These are phyloP conservation scores for Diaporthe capsici DNA, from an alignment of 2,329 filamentous ascomycete species.

Conservation along the genomic window DNA sequence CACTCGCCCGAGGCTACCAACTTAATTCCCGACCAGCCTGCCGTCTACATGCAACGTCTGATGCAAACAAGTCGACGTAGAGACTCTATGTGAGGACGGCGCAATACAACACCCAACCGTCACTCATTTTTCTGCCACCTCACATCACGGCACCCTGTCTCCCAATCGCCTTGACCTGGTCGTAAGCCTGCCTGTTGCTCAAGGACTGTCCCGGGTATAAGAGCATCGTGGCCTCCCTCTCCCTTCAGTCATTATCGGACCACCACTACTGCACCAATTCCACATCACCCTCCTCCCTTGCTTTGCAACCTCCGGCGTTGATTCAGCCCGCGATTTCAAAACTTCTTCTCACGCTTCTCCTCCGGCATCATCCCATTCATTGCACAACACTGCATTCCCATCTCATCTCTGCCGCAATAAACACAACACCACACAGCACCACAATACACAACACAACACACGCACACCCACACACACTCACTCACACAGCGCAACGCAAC, in stretches of 20 bases:
- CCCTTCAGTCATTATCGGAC: conserved; percentile 30
- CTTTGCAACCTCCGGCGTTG: conserved; percentile 17
- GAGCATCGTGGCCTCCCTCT: conserved; percentile 37
- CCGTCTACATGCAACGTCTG: conserved; percentile 41
- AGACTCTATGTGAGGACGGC: conserved; percentile 35
- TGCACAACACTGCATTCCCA: not conserved
- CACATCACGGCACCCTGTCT: conserved; percentile 20
- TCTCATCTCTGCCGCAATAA: conserved; percentile 7
- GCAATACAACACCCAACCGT: conserved; percentile 35
- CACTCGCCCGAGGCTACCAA: conserved; percentile 40
- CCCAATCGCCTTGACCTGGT: conserved; percentile 7
- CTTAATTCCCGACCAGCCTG: conserved; percentile 37
- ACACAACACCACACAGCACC: not conserved
- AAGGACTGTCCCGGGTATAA: conserved; percentile 39
- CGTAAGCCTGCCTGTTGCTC: conserved; percentile 35
- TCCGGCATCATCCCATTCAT: not conserved
- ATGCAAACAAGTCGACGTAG: conserved; percentile 34
- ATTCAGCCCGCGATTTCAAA: conserved; percentile 19
- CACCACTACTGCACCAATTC: conserved; percentile 8
- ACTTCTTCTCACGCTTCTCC: not conserved
- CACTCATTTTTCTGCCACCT: conserved; percentile 29
- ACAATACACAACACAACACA: not conserved
- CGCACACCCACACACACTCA: not conserved
- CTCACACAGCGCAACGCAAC: conserved; percentile 5
- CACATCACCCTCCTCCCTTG: conserved; percentile 22